A percentile compares a stretch with the other conserved stretches of the same genome.
phyloP scores from a whole-genome alignment of 1,284 basidiomycete genomes.

The Trichosporon sp. region DNA sequence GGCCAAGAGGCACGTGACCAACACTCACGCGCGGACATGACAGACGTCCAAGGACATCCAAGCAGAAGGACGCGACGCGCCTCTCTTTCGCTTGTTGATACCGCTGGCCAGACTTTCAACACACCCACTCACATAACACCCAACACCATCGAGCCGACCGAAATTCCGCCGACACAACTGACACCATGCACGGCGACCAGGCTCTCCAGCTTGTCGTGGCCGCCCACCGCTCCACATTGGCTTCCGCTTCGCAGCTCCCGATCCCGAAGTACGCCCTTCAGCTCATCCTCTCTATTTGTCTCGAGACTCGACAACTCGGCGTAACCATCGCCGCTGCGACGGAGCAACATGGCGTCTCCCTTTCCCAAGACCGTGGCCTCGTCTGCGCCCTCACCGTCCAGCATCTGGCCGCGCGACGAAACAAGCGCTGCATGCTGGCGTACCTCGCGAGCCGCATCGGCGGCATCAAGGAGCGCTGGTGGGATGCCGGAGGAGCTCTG shows the following conservation, averaged over 20 bases:
- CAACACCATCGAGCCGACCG: not conserved
- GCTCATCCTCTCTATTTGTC: constrained; percentile 78
- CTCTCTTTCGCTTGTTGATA: constrained; percentile 2
- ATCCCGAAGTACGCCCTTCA: constrained; percentile 90
- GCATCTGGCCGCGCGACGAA: constrained; percentile 82
- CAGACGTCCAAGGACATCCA: not conserved
- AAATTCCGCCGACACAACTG: not conserved
- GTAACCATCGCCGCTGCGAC: constrained; percentile 54
- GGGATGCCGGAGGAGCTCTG: constrained; percentile 88
- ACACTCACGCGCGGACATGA: not conserved
- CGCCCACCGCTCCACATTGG: constrained; percentile 77
- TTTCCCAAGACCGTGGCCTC: constrained; percentile 56
- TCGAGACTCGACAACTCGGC: constrained; percentile 87
- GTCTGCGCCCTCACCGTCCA: constrained; percentile 78
- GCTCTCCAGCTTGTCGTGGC: constrained; percentile 84
- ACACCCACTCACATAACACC: not conserved
- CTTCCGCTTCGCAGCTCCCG: constrained; percentile 63
- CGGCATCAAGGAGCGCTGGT: constrained; percentile 80
- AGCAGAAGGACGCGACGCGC: constrained; percentile 5
- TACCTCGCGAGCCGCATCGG: constrained; percentile 85
- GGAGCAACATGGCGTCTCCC: constrained; percentile 43
- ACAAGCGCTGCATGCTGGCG: constrained; percentile 89
- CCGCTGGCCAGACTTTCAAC: not conserved
- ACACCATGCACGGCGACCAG: constrained; percentile 68
- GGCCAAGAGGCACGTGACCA: not conserved